These are phyloP conservation scores for Penicillium sclerotigenum DNA, from an alignment of 2,329 filamentous ascomycete species.

Conservation along the genomic window DNA sequence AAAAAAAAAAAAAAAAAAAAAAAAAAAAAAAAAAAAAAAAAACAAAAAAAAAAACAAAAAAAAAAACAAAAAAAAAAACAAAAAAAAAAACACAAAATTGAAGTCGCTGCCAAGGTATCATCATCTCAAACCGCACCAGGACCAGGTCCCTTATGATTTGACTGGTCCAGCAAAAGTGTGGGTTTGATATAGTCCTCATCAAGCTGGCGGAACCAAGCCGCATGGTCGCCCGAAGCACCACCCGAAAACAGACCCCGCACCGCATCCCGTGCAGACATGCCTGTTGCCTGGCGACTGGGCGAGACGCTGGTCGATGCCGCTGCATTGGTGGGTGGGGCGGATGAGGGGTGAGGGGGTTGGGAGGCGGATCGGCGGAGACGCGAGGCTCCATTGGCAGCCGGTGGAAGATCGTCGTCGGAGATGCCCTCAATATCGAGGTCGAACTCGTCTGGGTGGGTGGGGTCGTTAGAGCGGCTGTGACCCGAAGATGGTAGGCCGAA, in stretches of 20 bases:
- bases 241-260: slow-evolving; percentile 76
- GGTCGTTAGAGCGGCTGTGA: slow-evolving; percentile 43
- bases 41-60: no score
- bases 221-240: slow-evolving; percentile 73
- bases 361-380: slow-evolving; percentile 39
- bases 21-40: no score
- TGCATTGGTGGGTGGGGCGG: slow-evolving; percentile 20
- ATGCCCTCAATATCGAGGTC: slow-evolving; percentile 41
- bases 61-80: no score
- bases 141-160: slow-evolving; percentile 40
- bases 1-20: no score
- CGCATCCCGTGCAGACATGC: slow-evolving; percentile 70
- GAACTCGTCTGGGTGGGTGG: slow-evolving; percentile 31
- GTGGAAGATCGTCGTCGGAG: slow-evolving; percentile 59
- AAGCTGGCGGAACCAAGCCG: slow-evolving; percentile 83
- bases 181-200: slow-evolving; percentile 98
- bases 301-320: slow-evolving; percentile 26
- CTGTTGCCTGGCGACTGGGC: slow-evolving; percentile 29
- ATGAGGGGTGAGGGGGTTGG: slow-evolving; percentile 28
- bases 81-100: slow-evolving; percentile 9
- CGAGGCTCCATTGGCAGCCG: slow-evolving; percentile 44
- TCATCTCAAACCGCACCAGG: slow-evolving; percentile 36
- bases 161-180: slow-evolving; percentile 75
- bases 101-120: slow-evolving; percentile 7
- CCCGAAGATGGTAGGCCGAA: slow-evolving; percentile 41